A percentile compares a stretch with the other conserved stretches of the same genome.
phyloP scores from a whole-genome alignment of 805 yeast species.

The Wickerhamomyces ciferrii region DNA sequence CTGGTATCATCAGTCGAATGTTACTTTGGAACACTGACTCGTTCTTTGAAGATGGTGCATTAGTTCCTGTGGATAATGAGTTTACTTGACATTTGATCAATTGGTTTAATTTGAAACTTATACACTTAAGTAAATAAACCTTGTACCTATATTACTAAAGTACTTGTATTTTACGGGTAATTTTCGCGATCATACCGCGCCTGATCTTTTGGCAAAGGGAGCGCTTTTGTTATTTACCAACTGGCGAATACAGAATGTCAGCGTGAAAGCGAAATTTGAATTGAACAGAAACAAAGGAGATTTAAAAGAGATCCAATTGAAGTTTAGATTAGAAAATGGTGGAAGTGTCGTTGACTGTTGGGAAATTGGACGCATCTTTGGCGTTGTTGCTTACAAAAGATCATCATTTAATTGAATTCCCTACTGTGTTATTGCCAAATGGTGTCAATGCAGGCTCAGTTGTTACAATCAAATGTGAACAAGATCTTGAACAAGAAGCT shows the following conservation, averaged over 20 bases:
- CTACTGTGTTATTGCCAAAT: slow-evolving; percentile 88
- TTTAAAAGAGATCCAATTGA: background rate
- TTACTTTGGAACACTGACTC: slow-evolving; percentile 32
- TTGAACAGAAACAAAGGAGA: no score
- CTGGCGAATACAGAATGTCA: background rate
- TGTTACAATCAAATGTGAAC: slow-evolving; percentile 78
- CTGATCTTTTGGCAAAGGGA: background rate
- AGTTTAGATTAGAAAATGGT: slow-evolving; percentile 44
- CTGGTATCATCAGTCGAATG: slow-evolving; percentile 38
- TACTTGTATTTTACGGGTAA: no score
- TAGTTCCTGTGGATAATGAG: slow-evolving; percentile 1
- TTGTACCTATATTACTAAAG: no score
- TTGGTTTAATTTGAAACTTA: no score
- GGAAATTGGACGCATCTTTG: slow-evolving; percentile 91
- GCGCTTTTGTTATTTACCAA: background rate
- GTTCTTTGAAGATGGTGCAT: slow-evolving; percentile 19
- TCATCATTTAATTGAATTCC: slow-evolving; percentile 93
- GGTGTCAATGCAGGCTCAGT: slow-evolving; percentile 91
- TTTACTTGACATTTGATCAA: background rate
- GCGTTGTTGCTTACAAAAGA: slow-evolving; percentile 86
- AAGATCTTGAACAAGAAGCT: slow-evolving; percentile 62
- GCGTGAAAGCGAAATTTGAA: no score
- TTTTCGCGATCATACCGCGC: background rate
- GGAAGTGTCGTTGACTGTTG: slow-evolving; percentile 90
- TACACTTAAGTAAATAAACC: no score